A percentile compares a stretch with the other conserved stretches of the same genome.
These are phyloP conservation scores for Stachybotrys elegans DNA, from an alignment of 2,329 filamentous ascomycete species.

Conservation along the genomic window DNA sequence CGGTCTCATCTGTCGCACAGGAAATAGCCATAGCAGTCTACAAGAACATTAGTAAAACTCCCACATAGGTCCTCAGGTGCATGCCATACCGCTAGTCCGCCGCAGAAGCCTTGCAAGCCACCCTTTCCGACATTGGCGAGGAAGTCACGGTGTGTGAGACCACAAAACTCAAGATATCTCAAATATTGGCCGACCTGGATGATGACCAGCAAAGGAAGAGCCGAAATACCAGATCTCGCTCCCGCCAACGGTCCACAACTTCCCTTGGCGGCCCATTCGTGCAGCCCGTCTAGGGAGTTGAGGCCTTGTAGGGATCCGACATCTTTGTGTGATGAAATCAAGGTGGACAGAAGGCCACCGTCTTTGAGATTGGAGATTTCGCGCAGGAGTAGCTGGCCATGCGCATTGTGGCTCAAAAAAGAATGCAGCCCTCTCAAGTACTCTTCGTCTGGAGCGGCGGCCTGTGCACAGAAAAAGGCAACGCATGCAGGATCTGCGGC, in stretches of 20 bases:
- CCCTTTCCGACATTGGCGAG: not conserved
- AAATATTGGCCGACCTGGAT: not conserved
- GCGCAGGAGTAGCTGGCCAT: not conserved
- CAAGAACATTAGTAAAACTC: no score
- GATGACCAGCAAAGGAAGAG: not conserved
- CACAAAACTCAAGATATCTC: not conserved
- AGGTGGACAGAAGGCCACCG: not conserved
- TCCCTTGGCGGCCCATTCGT: no score
- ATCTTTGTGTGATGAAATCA: not conserved
- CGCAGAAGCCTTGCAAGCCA: conserved; percentile 1
- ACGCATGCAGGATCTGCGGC: not conserved
- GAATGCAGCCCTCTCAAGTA: not conserved
- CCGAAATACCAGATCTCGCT: not conserved
- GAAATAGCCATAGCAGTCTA: not conserved
- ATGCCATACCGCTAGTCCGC: not conserved
- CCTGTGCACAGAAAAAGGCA: not conserved
- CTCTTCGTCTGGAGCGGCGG: not conserved
- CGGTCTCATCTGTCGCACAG: not conserved
- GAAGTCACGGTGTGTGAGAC: not conserved
- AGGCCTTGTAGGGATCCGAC: not conserved
- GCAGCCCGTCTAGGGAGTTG: no score
- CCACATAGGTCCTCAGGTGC: no score
- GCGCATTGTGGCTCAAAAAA: not conserved
- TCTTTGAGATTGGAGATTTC: not conserved
- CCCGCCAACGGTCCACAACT: no score